Conservation (phyloP, 1,284 basidiomycete species). For the Chiua sp. region DNA sequence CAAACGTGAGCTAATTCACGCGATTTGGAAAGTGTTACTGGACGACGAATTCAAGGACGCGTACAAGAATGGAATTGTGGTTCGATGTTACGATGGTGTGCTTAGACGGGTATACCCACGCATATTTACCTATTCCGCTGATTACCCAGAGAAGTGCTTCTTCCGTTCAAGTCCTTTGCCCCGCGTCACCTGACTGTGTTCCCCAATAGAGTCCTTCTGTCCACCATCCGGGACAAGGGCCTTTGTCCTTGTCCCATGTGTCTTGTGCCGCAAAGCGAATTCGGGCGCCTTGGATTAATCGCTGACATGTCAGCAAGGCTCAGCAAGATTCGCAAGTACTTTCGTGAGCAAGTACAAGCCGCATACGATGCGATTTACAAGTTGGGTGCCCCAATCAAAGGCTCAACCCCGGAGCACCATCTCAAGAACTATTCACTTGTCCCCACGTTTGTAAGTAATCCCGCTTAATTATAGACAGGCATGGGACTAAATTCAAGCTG, state of each 20-base stretch:
- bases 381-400: constrained; percentile 27
- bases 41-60: not conserved
- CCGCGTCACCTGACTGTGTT: no score
- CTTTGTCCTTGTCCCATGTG: constrained; percentile 42
- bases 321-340: constrained; percentile 16
- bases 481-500: not conserved
- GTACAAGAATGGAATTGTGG: not conserved
- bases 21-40: not conserved
- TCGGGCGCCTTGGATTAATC: not conserved
- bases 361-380: constrained; percentile 33
- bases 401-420: constrained; percentile 7
- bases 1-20: constrained; percentile 9
- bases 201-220: constrained; percentile 37
- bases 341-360: constrained; percentile 13
- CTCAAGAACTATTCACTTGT: constrained; percentile 36
- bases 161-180: not conserved
- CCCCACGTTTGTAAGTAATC: constrained; percentile 26
- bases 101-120: not conserved
- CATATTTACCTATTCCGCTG: constrained; percentile 7
- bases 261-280: constrained; percentile 25
- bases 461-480: no score
- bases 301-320: constrained; percentile 3
- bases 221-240: constrained; percentile 38
- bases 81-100: not conserved
- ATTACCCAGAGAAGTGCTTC: constrained; percentile 8